Evolutionary conservation across 169 alveolate species (phyloP).

Genomic region (Cryptosporidium muris): DNA sequence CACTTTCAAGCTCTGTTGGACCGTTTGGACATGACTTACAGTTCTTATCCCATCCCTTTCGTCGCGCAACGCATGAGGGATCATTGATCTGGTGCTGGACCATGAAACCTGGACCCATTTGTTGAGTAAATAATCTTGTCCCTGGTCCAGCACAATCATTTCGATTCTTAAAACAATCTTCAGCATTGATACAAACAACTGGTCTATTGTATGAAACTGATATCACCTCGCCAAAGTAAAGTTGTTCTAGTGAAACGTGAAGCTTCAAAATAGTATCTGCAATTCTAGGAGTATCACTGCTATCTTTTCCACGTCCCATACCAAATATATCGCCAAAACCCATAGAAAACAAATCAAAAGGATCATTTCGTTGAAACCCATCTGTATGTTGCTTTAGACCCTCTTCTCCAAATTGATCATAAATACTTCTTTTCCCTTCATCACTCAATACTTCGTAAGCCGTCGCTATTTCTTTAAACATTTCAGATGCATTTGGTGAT

Average conservation of each 20-base stretch:
- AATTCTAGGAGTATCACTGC: conserved; percentile 79
- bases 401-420: conserved; percentile 77
- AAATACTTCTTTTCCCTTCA: conserved; percentile 84
- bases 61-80: conserved; percentile 82
- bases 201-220: conserved; percentile 76
- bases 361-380: conserved; percentile 78
- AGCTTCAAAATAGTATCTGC: conserved; percentile 74
- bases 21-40: conserved; percentile 83
- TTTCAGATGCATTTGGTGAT: conserved; percentile 83
- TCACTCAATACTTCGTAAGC: conserved; percentile 97
- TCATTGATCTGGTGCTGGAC: conserved; percentile 85
- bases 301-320: conserved; percentile 76
- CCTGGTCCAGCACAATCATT: conserved; percentile 84
- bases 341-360: conserved; percentile 92
- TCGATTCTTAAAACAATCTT: conserved; percentile 80
- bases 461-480: conserved; percentile 93
- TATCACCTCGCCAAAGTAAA: conserved; percentile 80
- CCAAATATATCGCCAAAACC: conserved; percentile 89
- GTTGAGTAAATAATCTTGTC: conserved; percentile 80
- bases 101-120: conserved; percentile 85
- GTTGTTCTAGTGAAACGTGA: conserved; percentile 77
- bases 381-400: conserved; percentile 72
- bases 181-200: conserved; percentile 79
- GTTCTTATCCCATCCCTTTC: conserved; percentile 82
- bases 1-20: conserved; percentile 74